phyloP scores from a whole-genome alignment of 768 basidiomycete species.

The Russula foetens region DNA sequence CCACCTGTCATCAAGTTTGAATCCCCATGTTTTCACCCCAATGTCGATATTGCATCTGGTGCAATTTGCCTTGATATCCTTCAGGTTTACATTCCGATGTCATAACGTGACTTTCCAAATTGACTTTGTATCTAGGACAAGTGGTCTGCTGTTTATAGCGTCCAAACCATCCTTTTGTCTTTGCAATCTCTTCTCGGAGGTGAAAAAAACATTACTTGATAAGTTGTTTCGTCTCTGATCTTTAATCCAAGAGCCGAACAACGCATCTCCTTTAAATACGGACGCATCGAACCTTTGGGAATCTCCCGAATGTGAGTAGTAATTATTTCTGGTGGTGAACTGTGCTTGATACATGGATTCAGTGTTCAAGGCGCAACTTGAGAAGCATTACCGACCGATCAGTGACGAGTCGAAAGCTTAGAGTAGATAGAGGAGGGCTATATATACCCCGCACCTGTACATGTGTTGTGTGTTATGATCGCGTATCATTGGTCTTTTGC shows the following conservation, averaged over 20 bases:
- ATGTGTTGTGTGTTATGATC: neutral
- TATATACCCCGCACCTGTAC: conserved; percentile 5
- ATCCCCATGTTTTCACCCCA: conserved; percentile 86
- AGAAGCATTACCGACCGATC: conserved; percentile 62
- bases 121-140: conserved; percentile 50
- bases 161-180: conserved; percentile 82
- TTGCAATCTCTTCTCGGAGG: conserved; percentile 84
- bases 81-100: conserved; percentile 40
- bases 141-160: conserved; percentile 91
- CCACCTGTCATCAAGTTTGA: conserved; percentile 83
- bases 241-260: conserved; percentile 68
- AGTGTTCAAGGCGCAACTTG: conserved; percentile 55
- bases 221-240: neutral
- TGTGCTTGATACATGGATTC: conserved; percentile 3
- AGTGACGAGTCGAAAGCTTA: conserved; percentile 29
- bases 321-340: neutral
- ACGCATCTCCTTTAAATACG: conserved; percentile 81
- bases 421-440: conserved; percentile 4
- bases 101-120: neutral
- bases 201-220: conserved; percentile 28
- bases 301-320: conserved; percentile 48
- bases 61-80: conserved; percentile 84
- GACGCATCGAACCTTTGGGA: conserved; percentile 83
- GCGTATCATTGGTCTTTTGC: neutral
- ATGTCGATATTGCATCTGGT: conserved; percentile 71